phyloP scores from a whole-genome alignment of 805 yeast species.

The Schwanniomyces occidentalis region DNA sequence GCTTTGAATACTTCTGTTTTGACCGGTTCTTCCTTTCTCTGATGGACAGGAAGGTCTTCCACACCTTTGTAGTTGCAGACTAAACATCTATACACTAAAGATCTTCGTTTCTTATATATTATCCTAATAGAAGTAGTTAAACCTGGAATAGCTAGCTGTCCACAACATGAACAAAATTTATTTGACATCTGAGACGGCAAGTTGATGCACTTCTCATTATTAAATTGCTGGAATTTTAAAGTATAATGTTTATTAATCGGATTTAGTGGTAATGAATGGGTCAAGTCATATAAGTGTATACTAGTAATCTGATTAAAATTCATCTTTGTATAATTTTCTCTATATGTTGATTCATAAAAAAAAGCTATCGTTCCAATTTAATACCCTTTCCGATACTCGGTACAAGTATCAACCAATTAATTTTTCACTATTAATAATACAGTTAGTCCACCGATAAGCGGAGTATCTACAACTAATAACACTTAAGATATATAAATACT shows the following conservation, averaged over 20 bases:
- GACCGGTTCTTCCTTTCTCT: not conserved
- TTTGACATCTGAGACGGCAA: constrained; percentile 27
- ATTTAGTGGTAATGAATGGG: constrained; percentile 25
- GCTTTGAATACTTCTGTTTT: constrained; percentile 7
- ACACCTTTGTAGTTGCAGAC: constrained; percentile 7
- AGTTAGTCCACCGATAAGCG: constrained; percentile 8
- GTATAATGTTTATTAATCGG: constrained; percentile 29
- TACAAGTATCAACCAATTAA: constrained; percentile 3
- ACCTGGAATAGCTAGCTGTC: constrained; percentile 35
- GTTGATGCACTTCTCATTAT: constrained; percentile 24
- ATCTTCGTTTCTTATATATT: constrained; percentile 13
- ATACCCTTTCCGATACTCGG: constrained; percentile 11
- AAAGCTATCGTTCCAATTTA: not conserved
- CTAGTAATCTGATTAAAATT: constrained; percentile 18
- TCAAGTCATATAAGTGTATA: constrained; percentile 29
- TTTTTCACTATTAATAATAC: constrained; percentile 5
- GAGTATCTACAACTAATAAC: too few relatives aligned
- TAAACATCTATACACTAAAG: constrained; percentile 10
- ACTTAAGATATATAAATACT: too few relatives aligned
- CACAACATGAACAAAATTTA: constrained; percentile 33
- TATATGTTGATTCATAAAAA: too few relatives aligned
- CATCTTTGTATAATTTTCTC: constrained; percentile 1
- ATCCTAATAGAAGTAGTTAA: constrained; percentile 26
- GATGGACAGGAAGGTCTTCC: not conserved
- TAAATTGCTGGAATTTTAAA: constrained; percentile 18